Evolutionary conservation across 1,284 basidiomycete species (phyloP), one percentile per base, ranked within the genome.

Genomic region (Takashimella tepidaria): DNA sequence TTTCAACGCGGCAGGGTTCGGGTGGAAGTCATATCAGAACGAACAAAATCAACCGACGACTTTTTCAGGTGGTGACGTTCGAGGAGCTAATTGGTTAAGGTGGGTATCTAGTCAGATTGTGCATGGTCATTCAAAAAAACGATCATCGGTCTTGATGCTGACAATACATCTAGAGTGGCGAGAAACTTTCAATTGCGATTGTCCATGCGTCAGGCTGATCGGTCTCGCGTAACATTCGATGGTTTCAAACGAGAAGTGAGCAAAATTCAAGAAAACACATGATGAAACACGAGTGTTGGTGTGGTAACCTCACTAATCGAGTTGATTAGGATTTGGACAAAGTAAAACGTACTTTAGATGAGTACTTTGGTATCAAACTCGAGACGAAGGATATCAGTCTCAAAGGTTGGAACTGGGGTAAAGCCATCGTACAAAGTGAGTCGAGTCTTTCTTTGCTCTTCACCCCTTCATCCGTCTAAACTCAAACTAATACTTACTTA

Each of bases 371-470:
- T 55, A 79, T 93, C 58, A 83, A 86, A 5, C 79, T 98, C 24
- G 95, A 98, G 70, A 83, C 83, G 11, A 86, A 85, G 70, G 96
- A 99, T 66, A 80, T 86, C 19, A 87, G 89, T 6, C 83, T 93
- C 69, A 91, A 92, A 70, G 96, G 96, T 1, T 98, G 92, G 92
- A 98, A 99, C 73, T 99, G 96, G 96, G 96, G 96, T 16, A 83
- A 88, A 41, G 89, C 89, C 3, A 90, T 95, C 68, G 92, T 98
- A 61, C 88, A 91, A 81, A 88, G 92, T 89, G 61, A 59, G 82
- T 55, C 51, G 20, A 12, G 20, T 23, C 25, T 40, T n/a, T 10
- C 41, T 22, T 41, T 49, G 12, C n/a, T n/a, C n/a, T n/a, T n/a
- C n/a, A n/a, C n/a, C n/a, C n/a, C n/a, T 13, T 41, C 37, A 16